A percentile compares a stretch with the other conserved stretches of the same genome.
These are phyloP conservation scores for Chlorella vulgaris DNA, from an alignment of 139 green algal species.

Conservation along the genomic window DNA sequence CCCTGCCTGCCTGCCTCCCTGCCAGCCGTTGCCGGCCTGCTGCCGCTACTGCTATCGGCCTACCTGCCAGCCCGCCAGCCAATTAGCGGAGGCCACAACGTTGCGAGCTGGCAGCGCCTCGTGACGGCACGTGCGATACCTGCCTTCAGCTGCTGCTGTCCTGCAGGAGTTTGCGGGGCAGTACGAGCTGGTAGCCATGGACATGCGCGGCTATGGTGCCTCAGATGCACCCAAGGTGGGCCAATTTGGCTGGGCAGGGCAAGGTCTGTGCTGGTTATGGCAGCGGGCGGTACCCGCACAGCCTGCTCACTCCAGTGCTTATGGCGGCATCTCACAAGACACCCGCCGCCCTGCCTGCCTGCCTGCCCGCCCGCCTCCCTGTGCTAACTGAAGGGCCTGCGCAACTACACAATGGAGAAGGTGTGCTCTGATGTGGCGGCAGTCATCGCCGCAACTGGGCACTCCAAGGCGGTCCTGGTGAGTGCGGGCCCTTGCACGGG, in stretches of 20 bases:
- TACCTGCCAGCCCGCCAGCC: no score
- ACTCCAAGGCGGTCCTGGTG: slow-evolving; percentile 13
- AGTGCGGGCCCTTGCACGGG: not conserved
- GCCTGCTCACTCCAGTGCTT: no score
- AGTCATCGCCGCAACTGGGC: slow-evolving; percentile 27
- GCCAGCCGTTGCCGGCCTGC: not conserved
- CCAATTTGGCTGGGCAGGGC: not conserved
- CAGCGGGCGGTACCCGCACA: no score
- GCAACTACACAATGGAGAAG: slow-evolving; percentile 47
- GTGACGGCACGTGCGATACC: not conserved
- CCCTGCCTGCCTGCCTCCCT: not conserved
- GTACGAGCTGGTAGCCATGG: slow-evolving; percentile 59
- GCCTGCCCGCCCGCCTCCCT: not conserved
- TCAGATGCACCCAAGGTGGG: slow-evolving; percentile 55
- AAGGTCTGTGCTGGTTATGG: not conserved
- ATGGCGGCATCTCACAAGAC: no score
- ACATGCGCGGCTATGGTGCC: slow-evolving; percentile 65
- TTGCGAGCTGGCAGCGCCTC: not conserved
- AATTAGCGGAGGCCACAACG: no score
- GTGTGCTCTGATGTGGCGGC: slow-evolving; percentile 56
- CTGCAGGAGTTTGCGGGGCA: slow-evolving; percentile 24
- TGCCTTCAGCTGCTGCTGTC: not conserved
- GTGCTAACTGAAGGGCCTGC: not conserved
- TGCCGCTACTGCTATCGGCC: not conserved
- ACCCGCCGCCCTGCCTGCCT: no score